Evolutionary conservation across 495 filamentous ascomycete species (phyloP).

Genomic region (Xylaria flabelliformis): DNA sequence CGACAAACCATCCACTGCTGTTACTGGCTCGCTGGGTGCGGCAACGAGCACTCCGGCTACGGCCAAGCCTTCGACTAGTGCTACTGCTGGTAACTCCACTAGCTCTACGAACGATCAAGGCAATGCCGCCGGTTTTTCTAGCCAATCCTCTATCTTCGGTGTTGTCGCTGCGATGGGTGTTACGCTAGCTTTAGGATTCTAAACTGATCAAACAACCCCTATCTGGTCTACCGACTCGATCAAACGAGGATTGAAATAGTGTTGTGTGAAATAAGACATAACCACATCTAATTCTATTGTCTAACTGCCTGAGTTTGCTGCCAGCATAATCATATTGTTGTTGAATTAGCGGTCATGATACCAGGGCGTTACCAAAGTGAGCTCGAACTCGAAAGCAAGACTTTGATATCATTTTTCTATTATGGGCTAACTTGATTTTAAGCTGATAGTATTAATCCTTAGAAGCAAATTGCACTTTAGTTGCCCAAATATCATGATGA

Average conservation of each 20-base stretch:
- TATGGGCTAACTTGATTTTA: too few species aligned
- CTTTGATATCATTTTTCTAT: background rate
- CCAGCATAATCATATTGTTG: slow-evolving; percentile 3
- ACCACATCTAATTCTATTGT: slow-evolving; percentile 27
- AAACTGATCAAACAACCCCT: background rate
- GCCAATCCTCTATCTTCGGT: slow-evolving; percentile 34
- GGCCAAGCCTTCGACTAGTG: background rate
- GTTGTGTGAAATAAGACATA: slow-evolving; percentile 3
- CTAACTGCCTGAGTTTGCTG: slow-evolving; percentile 20
- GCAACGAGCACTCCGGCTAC: slow-evolving; percentile 16
- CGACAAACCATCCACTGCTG: slow-evolving; percentile 1
- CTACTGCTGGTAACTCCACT: background rate
- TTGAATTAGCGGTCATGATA: slow-evolving; percentile 20
- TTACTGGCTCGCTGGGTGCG: slow-evolving; percentile 7
- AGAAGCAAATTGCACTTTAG: background rate
- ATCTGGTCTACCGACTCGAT: background rate
- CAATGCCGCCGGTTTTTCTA: slow-evolving; percentile 19
- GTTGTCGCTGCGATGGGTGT: slow-evolving; percentile 34
- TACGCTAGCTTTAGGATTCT: slow-evolving; percentile 36
- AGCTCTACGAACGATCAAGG: background rate
- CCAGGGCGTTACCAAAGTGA: background rate
- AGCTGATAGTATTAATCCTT: background rate
- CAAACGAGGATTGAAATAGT: background rate
- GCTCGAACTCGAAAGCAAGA: background rate
- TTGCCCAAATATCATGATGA: background rate